Evolutionary conservation across 179 eudicot genomes (phyloP), one percentile per base, ranked within the genome.

Genomic region (Silene coronaria): DNA sequence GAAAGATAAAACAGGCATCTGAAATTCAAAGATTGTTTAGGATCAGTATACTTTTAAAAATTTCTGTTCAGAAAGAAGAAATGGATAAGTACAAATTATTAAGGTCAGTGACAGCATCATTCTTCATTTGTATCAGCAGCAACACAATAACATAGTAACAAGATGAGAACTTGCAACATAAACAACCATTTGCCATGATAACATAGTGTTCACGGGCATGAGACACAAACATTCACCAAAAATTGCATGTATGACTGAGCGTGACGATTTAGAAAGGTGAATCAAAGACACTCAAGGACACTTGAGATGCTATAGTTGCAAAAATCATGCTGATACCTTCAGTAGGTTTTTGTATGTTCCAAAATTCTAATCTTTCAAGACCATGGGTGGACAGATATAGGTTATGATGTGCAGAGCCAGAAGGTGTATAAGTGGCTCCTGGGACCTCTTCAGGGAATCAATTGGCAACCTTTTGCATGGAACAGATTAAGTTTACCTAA

Each of bases 1-100:
- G 73, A 95, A 92, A 61, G 85, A 83, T 57, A 88, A 87, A 38
- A 95, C 93, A 27, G 78, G 75, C 82, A 89, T 85, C 98, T 94
- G 91, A 74, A 77, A 81, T 70, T 42, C 68, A 71, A 80, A 71
- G 10, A 73, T 76, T 10, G 42, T 36, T 64, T 7, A 24, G 8
- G 9, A 58, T 80, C 46, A 70, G 80, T 57, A 22, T 63, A 24
- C 9, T 72, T 27, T 12, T 32, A 24, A n/a, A n/a, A n/a, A 70
- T 26, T 58, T 32, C 12, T 70, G 36, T 21, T 23, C 38, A 23
- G 28, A 10, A 42, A 26, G 21, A 38, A 23, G 6, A 19, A 46
- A 22, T 69, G 32, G 19, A 28, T 24, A 2, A 45, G 45, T 22
- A 42, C 8, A 45, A 21, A 23, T 22, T 21, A 46, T 46, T 22